Evolutionary conservation across 345 rosid species (phyloP).

Genomic region (Salix purpurea): DNA sequence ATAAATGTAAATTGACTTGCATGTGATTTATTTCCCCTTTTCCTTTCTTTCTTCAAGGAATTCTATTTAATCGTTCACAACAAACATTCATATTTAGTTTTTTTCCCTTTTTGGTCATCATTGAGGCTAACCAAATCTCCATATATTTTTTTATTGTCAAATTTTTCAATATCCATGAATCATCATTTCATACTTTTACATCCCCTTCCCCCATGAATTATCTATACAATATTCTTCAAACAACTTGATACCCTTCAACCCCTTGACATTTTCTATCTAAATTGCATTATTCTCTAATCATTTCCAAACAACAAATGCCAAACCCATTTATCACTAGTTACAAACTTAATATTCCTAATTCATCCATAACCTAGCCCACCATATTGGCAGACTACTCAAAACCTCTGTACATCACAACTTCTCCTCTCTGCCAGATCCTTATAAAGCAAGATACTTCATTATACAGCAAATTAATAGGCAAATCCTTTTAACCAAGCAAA

Average conservation of each 20-base stretch:
- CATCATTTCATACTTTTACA: too few species aligned
- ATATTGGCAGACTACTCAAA: background rate
- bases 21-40: too few species aligned
- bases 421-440: background rate
- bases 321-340: background rate
- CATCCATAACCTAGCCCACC: background rate
- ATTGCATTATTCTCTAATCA: background rate
- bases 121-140: too few species aligned
- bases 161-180: too few species aligned
- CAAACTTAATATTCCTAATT: background rate
- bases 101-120: too few species aligned
- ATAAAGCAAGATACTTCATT: slow-evolving; percentile 1
- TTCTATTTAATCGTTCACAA: too few species aligned
- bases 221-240: background rate
- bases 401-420: background rate
- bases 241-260: background rate
- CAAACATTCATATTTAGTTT: too few species aligned
- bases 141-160: too few species aligned
- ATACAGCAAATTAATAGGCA: background rate
- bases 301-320: background rate
- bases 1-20: too few species aligned
- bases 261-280: background rate
- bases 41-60: too few species aligned
- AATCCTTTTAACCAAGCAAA: background rate
- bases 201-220: background rate